A percentile compares a stretch with the other conserved stretches of the same genome.
Evolutionary conservation across 805 yeast species (phyloP).

Genomic region (Jamesozyma hellenica): DNA sequence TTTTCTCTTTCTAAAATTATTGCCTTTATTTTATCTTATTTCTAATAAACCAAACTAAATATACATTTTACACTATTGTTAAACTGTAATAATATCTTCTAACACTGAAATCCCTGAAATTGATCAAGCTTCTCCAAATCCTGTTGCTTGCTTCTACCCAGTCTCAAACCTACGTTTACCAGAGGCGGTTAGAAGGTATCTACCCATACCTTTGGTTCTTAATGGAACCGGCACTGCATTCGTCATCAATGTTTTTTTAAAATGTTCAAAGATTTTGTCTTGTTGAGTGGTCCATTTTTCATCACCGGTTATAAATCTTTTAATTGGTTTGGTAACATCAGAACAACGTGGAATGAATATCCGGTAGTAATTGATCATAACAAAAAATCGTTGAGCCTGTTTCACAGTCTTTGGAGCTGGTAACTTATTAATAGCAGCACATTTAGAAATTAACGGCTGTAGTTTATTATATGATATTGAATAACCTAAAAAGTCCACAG

Average conservation of each 20-base stretch:
- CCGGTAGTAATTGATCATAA: conserved; percentile 11
- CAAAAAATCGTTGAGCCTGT: conserved; percentile 12
- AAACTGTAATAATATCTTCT: too few relatives aligned
- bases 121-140: too few relatives aligned
- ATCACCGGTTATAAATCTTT: conserved; percentile 1
- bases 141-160: too few relatives aligned
- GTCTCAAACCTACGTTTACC: too few relatives aligned
- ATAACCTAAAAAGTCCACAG: conserved; percentile 11
- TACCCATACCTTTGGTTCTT: too few relatives aligned
- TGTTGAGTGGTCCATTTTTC: conserved; percentile 3
- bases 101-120: too few relatives aligned
- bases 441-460: conserved; percentile 9
- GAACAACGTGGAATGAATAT: conserved; percentile 11
- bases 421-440: conserved; percentile 9
- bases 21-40: too few relatives aligned
- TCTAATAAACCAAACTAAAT: too few relatives aligned
- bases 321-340: conserved; percentile 5
- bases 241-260: conserved; percentile 1
- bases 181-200: too few relatives aligned
- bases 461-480: conserved; percentile 4
- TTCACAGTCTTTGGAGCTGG: conserved; percentile 6
- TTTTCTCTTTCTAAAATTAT: too few relatives aligned
- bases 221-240: conserved; percentile 6
- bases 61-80: too few relatives aligned
- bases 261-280: background rate